Evolutionary conservation across 805 yeast species (phyloP).

Genomic region (Saccharomycopsis capsularis): DNA sequence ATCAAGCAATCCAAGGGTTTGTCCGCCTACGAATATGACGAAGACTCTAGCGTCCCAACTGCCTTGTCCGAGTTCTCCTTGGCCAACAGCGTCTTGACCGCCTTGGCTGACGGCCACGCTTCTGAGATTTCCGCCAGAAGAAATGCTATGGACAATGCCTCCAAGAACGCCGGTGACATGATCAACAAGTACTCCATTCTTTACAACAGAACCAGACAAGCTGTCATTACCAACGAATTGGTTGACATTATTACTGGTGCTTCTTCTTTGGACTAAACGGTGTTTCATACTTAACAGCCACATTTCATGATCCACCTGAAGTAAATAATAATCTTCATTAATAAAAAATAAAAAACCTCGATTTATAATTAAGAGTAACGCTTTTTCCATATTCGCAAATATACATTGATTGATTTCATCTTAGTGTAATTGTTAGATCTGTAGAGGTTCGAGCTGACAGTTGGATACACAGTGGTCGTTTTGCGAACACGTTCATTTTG

Average conservation of each 20-base stretch:
- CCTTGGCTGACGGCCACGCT: conserved; percentile 97
- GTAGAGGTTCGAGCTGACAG: no score
- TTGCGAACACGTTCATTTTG: no score
- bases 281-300: no score
- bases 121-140: conserved; percentile 98
- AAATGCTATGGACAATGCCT: conserved; percentile 99
- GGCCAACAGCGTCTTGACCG: conserved; percentile 83
- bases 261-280: conserved; percentile 81
- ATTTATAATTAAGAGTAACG: no score
- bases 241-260: conserved; percentile 99
- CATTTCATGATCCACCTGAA: no score
- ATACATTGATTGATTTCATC: no score
- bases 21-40: conserved; percentile 73
- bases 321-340: no score
- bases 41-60: conserved; percentile 58
- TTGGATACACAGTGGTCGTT: no score
- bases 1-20: conserved; percentile 82
- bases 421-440: no score
- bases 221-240: conserved; percentile 97
- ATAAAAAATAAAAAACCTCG: no score
- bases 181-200: conserved; percentile 91
- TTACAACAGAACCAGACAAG: conserved; percentile 99
- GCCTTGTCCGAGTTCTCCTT: conserved; percentile 80
- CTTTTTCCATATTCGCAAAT: no score
- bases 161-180: conserved; percentile 99